phyloP scores from a whole-genome alignment of 106 monocot genomes.

The Triglochin maritima region DNA sequence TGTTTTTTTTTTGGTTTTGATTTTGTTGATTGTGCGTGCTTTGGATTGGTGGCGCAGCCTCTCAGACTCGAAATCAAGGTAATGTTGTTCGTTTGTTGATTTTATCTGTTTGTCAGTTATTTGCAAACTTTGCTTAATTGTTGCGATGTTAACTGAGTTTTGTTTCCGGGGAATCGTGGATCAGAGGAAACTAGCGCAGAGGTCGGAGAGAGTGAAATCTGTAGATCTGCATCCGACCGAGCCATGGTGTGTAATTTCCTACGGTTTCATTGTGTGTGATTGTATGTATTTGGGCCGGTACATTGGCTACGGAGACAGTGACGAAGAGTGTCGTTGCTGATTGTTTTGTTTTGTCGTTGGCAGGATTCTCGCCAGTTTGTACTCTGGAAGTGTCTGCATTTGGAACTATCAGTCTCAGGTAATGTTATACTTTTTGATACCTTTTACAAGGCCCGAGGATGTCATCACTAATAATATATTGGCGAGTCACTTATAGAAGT shows the following conservation, averaged over 20 bases:
- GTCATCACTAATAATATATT: background rate
- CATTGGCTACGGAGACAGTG: no score
- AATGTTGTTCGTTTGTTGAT: background rate
- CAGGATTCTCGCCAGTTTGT: constrained; percentile 94
- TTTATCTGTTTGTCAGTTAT: background rate
- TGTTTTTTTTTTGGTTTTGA: no score
- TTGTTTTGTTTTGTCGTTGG: background rate
- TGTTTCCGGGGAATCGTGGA: constrained; percentile 1
- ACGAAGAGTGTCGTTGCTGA: background rate
- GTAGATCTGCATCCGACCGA: constrained; percentile 37
- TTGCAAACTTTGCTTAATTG: background rate
- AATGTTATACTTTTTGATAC: background rate
- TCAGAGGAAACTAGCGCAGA: constrained; percentile 23
- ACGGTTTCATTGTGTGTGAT: background rate
- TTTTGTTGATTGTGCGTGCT: no score
- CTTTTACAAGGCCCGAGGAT: background rate
- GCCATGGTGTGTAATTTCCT: constrained; percentile 57
- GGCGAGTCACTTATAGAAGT: background rate
- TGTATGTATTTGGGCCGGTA: background rate
- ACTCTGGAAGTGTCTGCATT: constrained; percentile 89
- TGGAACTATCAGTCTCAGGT: constrained; percentile 88
- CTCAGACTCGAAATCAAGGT: constrained; percentile 26
- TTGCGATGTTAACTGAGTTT: background rate
- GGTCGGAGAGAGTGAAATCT: constrained; percentile 26
- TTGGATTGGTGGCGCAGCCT: constrained; percentile 4